These are phyloP conservation scores for Fusarium euwallaceae DNA, from an alignment of 2,329 filamentous ascomycete genomes.

Conservation along the genomic window DNA sequence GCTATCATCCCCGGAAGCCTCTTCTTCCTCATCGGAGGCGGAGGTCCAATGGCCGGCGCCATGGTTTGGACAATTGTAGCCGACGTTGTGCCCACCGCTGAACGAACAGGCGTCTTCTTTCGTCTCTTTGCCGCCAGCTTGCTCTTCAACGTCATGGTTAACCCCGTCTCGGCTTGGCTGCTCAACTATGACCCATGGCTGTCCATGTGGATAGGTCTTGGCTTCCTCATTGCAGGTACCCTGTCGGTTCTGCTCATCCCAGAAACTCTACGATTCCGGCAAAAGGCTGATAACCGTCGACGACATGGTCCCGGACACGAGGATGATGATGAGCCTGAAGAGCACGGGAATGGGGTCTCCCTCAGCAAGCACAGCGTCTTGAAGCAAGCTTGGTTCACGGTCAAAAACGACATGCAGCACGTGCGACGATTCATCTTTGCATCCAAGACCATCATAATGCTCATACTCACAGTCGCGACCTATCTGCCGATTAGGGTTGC, in stretches of 20 bases:
- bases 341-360: not conserved
- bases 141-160: conserved; percentile 54
- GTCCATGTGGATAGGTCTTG: conserved; percentile 53
- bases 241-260: conserved; percentile 53
- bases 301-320: conserved; percentile 20
- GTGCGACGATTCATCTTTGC: conserved; percentile 56
- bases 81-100: conserved; percentile 56
- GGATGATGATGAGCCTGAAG: not conserved
- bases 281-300: conserved; percentile 44
- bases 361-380: conserved; percentile 29
- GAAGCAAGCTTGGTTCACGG: conserved; percentile 44
- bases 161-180: conserved; percentile 57
- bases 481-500: conserved; percentile 49
- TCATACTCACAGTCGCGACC: conserved; percentile 52
- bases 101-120: conserved; percentile 58
- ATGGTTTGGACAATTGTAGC: conserved; percentile 62
- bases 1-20: conserved; percentile 50
- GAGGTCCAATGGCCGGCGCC: conserved; percentile 53
- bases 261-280: conserved; percentile 57
- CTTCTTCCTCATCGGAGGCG: conserved; percentile 58
- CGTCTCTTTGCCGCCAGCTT: conserved; percentile 54
- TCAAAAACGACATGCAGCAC: conserved; percentile 50
- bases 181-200: conserved; percentile 57
- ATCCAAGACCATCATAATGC: conserved; percentile 54
- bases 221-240: conserved; percentile 47